Evolutionary conservation across 768 basidiomycete genomes (phyloP), one percentile per base, ranked within the genome.

Genomic region (Lactarius pseudohatsudake): DNA sequence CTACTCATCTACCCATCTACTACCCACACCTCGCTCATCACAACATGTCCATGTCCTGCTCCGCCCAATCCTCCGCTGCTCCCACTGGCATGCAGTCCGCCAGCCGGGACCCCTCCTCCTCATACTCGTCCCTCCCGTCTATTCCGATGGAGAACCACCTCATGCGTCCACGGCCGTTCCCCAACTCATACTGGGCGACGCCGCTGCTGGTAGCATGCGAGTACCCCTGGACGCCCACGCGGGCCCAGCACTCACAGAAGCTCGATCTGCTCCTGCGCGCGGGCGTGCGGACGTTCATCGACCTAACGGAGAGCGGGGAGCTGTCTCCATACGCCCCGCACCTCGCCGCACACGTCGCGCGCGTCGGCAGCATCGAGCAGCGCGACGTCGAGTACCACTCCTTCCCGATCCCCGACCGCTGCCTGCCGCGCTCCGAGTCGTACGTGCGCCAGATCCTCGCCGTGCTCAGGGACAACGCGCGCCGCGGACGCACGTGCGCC

Each of bases 151-250:
- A 22, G 53, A 60, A n/a, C 4, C 66, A 68, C 66, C n/a, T 45
- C 61, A 28, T 38, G 36, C 64, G 71, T 5, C 74, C 77, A 0
- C 85, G 87, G 0, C 90, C 90, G 34, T 86, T 92, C 72, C 88
- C 89, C n/a, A 92, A 92, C 76, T 90, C 88, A 0, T 92, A 92
- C 78, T 92, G 91, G 91, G 90, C 89, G 0, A 91, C 89, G 0
- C 81, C 86, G 0, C 76, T 80, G 13, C 82, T 92, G 41, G 81
- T 91, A 62, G 91, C 90, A 0, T 91, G 89, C 82, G 91, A 92
- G 73, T 92, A 91, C 75, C 90, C 90, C 1, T 92, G 87, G 85
- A 78, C 84, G 20, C 88, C 88, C 4, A 82, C 81, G 66, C 72
- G 74, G 0, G 61, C 72, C 3, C 68, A 72, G 18, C 66, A 69